Evolutionary conservation across 192 early-diverging fungal genomes (phyloP).

Genomic region (Mortierella antarctica): DNA sequence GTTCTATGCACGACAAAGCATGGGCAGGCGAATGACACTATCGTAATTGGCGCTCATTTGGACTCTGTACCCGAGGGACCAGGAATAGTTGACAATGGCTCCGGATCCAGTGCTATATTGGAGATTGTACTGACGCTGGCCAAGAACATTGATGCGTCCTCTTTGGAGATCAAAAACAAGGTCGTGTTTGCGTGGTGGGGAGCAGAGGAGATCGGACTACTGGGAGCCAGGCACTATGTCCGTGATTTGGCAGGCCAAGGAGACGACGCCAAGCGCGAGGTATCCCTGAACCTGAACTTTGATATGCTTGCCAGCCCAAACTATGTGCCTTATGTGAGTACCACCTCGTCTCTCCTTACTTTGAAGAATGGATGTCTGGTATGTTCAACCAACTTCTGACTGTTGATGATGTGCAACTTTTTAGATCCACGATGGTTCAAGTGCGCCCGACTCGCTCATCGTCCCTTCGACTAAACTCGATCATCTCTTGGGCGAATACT

Average conservation of each 20-base stretch:
- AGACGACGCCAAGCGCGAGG: constrained; percentile 53
- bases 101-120: constrained; percentile 65
- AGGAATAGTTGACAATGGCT: constrained; percentile 79
- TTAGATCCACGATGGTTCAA: constrained; percentile 69
- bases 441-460: constrained; percentile 62
- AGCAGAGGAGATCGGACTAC: constrained; percentile 76
- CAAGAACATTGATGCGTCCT: constrained; percentile 28
- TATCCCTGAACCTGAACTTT: constrained; percentile 75
- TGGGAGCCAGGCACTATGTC: constrained; percentile 73
- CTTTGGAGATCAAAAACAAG: constrained; percentile 57
- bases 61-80: constrained; percentile 78
- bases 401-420: neutral
- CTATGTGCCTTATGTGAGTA: constrained; percentile 65
- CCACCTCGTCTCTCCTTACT: neutral
- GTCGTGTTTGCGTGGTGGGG: constrained; percentile 81
- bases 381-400: neutral
- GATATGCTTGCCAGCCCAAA: constrained; percentile 82
- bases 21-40: constrained; percentile 58
- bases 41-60: constrained; percentile 73
- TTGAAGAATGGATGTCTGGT: neutral
- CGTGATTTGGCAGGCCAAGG: constrained; percentile 52
- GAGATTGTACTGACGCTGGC: constrained; percentile 70
- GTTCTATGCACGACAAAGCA: constrained; percentile 65
- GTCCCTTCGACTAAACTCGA: constrained; percentile 67
- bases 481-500: constrained; percentile 67